These are phyloP conservation scores for Pelargonium myrrhifolium DNA, from an alignment of 441 rosid species.

Conservation along the genomic window DNA sequence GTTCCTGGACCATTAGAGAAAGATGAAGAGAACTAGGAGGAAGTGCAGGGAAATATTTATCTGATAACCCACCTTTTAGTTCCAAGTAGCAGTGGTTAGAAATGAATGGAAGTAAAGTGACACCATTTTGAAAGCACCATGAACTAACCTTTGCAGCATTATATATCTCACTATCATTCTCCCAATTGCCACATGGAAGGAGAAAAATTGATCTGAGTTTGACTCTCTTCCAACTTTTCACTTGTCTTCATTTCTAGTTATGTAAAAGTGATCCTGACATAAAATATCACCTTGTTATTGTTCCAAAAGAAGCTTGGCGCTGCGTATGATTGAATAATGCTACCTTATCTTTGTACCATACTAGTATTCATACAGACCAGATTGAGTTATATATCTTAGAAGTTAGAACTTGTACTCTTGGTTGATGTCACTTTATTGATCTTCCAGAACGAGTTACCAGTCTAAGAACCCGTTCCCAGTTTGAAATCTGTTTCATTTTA, in stretches of 20 bases:
- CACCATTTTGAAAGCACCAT: not conserved
- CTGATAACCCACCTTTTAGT: not conserved
- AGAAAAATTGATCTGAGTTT: not conserved
- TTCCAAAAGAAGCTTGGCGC: not conserved
- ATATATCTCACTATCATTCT: not conserved
- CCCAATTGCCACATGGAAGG: not conserved
- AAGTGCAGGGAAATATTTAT: not conserved
- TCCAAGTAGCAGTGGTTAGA: not conserved
- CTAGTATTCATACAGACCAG: not conserved
- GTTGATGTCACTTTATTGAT: not conserved
- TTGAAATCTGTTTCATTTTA: not conserved
- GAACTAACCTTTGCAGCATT: not conserved
- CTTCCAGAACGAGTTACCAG: not conserved
- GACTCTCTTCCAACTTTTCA: not conserved
- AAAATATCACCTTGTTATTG: not conserved
- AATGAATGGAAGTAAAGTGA: not conserved
- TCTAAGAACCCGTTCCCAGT: not conserved
- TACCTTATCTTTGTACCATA: not conserved
- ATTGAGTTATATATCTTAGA: not conserved
- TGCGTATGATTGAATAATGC: not conserved
- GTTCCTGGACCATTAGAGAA: not conserved
- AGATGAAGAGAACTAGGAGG: not conserved
- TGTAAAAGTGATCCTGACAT: not conserved
- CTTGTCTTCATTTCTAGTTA: conserved; percentile 1
- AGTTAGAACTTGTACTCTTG: conserved; percentile 5